Evolutionary conservation across 768 basidiomycete species (phyloP), one percentile per base, ranked within the genome.

Genomic region (Sporobolomyces phaffii): DNA sequence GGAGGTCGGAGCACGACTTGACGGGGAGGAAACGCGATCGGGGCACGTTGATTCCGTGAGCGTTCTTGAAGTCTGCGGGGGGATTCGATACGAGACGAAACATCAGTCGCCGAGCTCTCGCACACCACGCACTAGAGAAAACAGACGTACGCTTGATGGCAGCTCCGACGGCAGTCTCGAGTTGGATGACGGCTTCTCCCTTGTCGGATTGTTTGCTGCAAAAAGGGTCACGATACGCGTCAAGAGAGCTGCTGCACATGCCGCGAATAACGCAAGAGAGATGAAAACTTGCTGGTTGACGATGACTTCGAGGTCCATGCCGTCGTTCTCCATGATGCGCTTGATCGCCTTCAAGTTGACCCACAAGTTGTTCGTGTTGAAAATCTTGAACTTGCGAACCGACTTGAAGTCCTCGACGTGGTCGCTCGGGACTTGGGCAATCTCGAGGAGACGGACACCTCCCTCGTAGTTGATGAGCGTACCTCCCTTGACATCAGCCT

Each of bases 11-110:
- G 69, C 72, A 61, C 17, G 64, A 60, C 49, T 60, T 62, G 77
- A 82, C 81, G 64, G 73, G 73, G 44, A 98, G 83, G 87, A 97
- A 96, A 67, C 94, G 89, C 65, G 83, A 85, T 61, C 92, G 87
- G 60, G 94, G 91, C 48, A 97, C 94, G 80, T 93, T 94, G 80
- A 96, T 87, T 66, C 91, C 94, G 76, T 88, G 88, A 9, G 89
- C 90, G 77, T 87, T 87, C 78, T 84, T 86, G 82, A 93, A 93
- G 80, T 93, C 65, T 66, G 86, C n/a, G n/a, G n/a, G n/a, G n/a
- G n/a, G n/a, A n/a, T n/a, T n/a, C n/a, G n/a, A 0, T 26, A 20
- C 24, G 31, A 38, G 20, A 1, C 20, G n/a, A 20, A 17, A 6
- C 18, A 2, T 6, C 15, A 29, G n/a, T n/a, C n/a, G n/a, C n/a